Percentiles rank a stretch among this genome's conserved stretches.
These are phyloP conservation scores for Plasmodium chabaudi DNA, from an alignment of 169 alveolate genomes.

Conservation along the genomic window DNA sequence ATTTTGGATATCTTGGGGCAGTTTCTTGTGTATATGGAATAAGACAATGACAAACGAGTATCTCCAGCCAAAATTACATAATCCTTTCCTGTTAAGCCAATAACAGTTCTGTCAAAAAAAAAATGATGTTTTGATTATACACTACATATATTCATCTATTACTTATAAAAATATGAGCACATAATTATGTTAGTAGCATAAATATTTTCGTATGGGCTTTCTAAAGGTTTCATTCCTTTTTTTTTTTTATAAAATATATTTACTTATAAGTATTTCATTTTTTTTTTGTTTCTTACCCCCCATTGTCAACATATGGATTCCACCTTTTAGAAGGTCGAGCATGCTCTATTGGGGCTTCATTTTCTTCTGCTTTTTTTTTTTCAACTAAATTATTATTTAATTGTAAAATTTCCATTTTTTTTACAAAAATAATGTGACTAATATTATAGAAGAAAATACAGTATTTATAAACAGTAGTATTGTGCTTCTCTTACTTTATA, in stretches of 20 bases:
- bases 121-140: background rate
- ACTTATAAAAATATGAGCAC: too few relatives aligned
- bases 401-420: conserved; percentile 40
- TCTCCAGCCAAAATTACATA: conserved; percentile 95
- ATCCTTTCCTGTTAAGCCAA: conserved; percentile 94
- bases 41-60: conserved; percentile 93
- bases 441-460: too few relatives aligned
- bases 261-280: background rate
- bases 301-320: conserved; percentile 86
- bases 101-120: conserved; percentile 80
- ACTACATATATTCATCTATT: background rate
- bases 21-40: conserved; percentile 91
- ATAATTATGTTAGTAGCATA: background rate
- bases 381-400: conserved; percentile 10
- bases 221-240: background rate
- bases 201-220: background rate
- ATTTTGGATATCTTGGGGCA: conserved; percentile 90
- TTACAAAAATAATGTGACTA: background rate
- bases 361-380: conserved; percentile 27
- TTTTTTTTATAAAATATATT: background rate
- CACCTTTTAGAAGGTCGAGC: conserved; percentile 51
- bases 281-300: conserved; percentile 79
- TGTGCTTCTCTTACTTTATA: too few relatives aligned
- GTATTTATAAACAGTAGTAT: too few relatives aligned
- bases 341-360: conserved; percentile 31